These are phyloP conservation scores for Taphrina communis DNA, from an alignment of 1,139 yeast genomes.

Conservation along the genomic window DNA sequence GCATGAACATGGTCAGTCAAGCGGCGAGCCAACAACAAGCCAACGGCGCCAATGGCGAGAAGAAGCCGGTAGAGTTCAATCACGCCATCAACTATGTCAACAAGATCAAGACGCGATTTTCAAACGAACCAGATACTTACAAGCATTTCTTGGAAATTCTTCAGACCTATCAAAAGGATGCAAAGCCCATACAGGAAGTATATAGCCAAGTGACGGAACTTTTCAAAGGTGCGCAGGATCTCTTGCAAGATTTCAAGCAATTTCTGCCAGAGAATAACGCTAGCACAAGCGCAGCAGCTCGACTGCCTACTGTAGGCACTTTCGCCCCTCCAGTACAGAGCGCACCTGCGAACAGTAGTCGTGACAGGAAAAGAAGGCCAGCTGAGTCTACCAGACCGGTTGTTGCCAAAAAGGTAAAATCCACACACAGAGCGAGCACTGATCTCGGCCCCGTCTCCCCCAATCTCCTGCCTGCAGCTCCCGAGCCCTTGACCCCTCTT, in stretches of 20 bases:
- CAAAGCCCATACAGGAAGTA: constrained; percentile 91
- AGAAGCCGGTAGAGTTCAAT: constrained; percentile 86
- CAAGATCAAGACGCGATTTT: constrained; percentile 90
- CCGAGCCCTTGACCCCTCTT: constrained; percentile 77
- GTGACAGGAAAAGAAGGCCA: constrained; percentile 33
- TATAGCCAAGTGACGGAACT: constrained; percentile 88
- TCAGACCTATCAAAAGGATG: constrained; percentile 95
- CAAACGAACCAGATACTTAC: constrained; percentile 93
- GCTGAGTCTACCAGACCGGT: constrained; percentile 38
- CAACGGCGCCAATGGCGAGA: constrained; percentile 38
- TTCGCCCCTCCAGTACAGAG: constrained; percentile 73
- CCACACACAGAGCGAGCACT: constrained; percentile 36
- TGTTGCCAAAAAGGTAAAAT: constrained; percentile 45
- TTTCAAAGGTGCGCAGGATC: constrained; percentile 91
- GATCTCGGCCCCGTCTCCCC: constrained; percentile 56
- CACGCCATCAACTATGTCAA: constrained; percentile 96
- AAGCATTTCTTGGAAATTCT: constrained; percentile 91
- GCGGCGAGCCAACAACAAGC: constrained; percentile 26
- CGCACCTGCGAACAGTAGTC: constrained; percentile 43
- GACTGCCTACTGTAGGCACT: constrained; percentile 91
- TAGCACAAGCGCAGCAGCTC: constrained; percentile 45
- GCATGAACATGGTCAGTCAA: constrained; percentile 40
- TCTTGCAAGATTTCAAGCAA: constrained; percentile 90
- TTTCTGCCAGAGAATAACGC: constrained; percentile 78
- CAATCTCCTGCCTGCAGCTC: constrained; percentile 79